phyloP scores from a whole-genome alignment of 73 alveolate species.

The Paramecium caudatum region DNA sequence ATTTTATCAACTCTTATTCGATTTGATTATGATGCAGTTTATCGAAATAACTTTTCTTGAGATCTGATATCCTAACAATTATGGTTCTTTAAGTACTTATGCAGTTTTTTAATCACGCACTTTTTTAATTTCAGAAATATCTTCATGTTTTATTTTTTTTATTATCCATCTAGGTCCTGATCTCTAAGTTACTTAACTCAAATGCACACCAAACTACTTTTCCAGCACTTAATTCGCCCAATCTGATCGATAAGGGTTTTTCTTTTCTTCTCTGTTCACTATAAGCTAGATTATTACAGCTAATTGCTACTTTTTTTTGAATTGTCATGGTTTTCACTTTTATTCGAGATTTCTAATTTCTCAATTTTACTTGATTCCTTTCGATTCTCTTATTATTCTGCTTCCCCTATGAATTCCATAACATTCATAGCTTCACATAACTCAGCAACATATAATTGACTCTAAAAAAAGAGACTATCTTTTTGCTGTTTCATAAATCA shows the following conservation, averaged over 20 bases:
- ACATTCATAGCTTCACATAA: background rate
- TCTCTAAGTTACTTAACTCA: background rate
- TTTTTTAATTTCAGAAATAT: too few relatives aligned
- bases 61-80: conserved; percentile 28
- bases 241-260: conserved; percentile 52
- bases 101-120: too few relatives aligned
- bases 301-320: conserved; percentile 36
- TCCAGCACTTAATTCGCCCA: conserved; percentile 60
- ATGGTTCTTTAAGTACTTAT: too few relatives aligned
- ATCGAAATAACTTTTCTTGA: conserved; percentile 3
- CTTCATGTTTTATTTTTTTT: conserved; percentile 33
- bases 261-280: conserved; percentile 34
- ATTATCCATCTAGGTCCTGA: conserved; percentile 53
- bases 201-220: conserved; percentile 28
- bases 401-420: background rate
- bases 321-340: background rate
- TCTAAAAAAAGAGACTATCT: conserved; percentile 12
- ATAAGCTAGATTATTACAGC: conserved; percentile 43
- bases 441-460: conserved; percentile 43
- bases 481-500: conserved; percentile 53
- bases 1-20: conserved; percentile 26
- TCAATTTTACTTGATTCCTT: background rate
- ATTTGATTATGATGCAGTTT: conserved; percentile 27
- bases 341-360: conserved; percentile 29
- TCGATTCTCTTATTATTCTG: background rate